A percentile compares a stretch with the other conserved stretches of the same genome.
phyloP scores from a whole-genome alignment of 495 filamentous ascomycete genomes.

The Neurospora discreta region DNA sequence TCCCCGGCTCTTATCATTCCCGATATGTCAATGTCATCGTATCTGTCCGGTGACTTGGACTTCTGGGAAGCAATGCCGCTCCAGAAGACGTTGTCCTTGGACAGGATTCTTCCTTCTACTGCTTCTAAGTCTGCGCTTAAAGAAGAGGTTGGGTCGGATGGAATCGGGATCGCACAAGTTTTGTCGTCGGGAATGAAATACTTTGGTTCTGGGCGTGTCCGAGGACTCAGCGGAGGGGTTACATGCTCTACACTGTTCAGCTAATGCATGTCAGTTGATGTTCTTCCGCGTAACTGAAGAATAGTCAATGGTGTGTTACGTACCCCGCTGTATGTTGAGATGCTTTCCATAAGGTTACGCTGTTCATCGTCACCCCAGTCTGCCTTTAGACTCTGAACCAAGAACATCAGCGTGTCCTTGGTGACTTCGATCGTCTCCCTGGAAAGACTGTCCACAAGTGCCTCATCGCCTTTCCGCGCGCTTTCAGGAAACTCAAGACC shows the following conservation, averaged over 20 bases:
- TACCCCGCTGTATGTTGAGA: conserved; percentile 26
- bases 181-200: conserved; percentile 38
- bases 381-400: conserved; percentile 21
- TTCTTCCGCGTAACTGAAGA: neutral
- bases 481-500: conserved; percentile 18
- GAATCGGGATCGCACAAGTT: conserved; percentile 38
- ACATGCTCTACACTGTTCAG: conserved; percentile 25
- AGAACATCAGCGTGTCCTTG: conserved; percentile 7
- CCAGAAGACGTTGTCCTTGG: conserved; percentile 14
- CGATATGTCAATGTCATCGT: conserved; percentile 13
- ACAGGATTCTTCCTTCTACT: conserved; percentile 27
- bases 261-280: conserved; percentile 5
- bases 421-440: conserved; percentile 13
- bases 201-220: conserved; percentile 18
- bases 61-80: neutral
- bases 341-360: conserved; percentile 18
- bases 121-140: conserved; percentile 34
- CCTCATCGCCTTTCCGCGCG: neutral
- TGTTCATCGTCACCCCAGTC: conserved; percentile 28
- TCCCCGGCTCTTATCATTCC: conserved; percentile 15
- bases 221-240: conserved; percentile 50
- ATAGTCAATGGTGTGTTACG: conserved; percentile 3
- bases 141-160: conserved; percentile 38
- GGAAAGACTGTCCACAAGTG: neutral
- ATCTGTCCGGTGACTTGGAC: conserved; percentile 6